phyloP scores from a whole-genome alignment of 2,329 filamentous ascomycete species.

The Teratosphaeriaceae sp. region DNA sequence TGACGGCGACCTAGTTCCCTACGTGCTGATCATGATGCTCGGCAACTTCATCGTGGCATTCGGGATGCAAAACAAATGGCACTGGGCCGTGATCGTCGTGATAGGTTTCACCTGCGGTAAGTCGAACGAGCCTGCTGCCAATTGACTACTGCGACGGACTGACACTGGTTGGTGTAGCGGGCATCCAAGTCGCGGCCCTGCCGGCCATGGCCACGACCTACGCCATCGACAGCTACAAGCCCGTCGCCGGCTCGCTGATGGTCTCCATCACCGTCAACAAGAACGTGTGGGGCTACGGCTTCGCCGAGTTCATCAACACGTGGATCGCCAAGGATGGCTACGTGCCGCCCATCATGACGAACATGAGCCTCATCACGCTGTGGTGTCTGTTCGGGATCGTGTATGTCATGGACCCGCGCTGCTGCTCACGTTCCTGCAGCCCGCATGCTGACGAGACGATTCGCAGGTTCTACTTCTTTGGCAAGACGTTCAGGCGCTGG shows the following conservation, averaged over 20 bases:
- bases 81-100: slow-evolving; percentile 50
- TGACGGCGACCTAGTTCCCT: slow-evolving; percentile 35
- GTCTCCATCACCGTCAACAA: slow-evolving; percentile 58
- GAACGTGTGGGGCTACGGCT: slow-evolving; percentile 57
- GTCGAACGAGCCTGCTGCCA: not conserved
- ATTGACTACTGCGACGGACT: too few species aligned
- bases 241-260: slow-evolving; percentile 53
- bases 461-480: slow-evolving; percentile 47
- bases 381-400: slow-evolving; percentile 50
- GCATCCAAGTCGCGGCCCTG: slow-evolving; percentile 53
- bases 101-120: slow-evolving; percentile 52
- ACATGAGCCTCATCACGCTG: slow-evolving; percentile 47
- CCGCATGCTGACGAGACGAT: not conserved
- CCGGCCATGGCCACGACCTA: slow-evolving; percentile 55
- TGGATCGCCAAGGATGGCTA: slow-evolving; percentile 33
- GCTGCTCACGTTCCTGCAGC: too few species aligned
- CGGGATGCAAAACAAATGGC: slow-evolving; percentile 32
- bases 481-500: slow-evolving; percentile 54
- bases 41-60: slow-evolving; percentile 51
- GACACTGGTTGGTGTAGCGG: too few species aligned
- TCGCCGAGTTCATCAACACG: slow-evolving; percentile 34
- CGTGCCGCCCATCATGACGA: slow-evolving; percentile 50
- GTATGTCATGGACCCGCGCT: not conserved
- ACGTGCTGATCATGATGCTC: slow-evolving; percentile 49
- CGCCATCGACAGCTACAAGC: slow-evolving; percentile 59